These are phyloP conservation scores for Russula ochroleuca DNA, from an alignment of 768 basidiomycete species.

Conservation along the genomic window DNA sequence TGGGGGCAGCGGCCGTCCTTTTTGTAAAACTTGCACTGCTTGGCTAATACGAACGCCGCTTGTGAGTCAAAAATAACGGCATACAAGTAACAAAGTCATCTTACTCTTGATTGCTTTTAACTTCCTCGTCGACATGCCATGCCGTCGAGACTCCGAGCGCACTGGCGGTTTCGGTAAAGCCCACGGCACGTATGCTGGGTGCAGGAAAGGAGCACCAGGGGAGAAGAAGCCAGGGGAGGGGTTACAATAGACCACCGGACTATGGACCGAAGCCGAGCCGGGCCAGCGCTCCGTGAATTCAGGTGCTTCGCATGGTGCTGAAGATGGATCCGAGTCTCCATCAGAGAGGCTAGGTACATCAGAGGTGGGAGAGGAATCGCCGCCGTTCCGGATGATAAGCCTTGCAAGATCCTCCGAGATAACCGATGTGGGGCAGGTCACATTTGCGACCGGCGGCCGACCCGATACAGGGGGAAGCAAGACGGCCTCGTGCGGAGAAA, in stretches of 20 bases:
- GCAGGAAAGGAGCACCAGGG: slow-evolving; percentile 12
- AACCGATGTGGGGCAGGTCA: not conserved
- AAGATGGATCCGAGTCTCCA: slow-evolving; percentile 23
- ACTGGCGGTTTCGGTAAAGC: not conserved
- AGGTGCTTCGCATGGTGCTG: slow-evolving; percentile 20
- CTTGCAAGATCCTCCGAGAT: slow-evolving; percentile 9
- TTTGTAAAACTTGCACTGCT: slow-evolving; percentile 26
- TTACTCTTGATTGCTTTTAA: slow-evolving; percentile 25
- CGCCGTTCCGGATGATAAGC: slow-evolving; percentile 15
- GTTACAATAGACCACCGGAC: slow-evolving; percentile 15
- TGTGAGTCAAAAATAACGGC: not conserved
- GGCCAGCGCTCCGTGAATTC: slow-evolving; percentile 26
- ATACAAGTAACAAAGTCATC: not conserved
- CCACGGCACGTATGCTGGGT: slow-evolving; percentile 14
- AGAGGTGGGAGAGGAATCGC: slow-evolving; percentile 9
- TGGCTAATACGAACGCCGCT: slow-evolving; percentile 12
- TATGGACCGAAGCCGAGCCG: slow-evolving; percentile 14
- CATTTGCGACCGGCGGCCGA: not conserved
- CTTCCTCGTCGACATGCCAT: slow-evolving; percentile 21
- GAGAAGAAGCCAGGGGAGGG: slow-evolving; percentile 12
- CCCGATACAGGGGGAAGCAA: not conserved
- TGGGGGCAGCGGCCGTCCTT: slow-evolving; percentile 25
- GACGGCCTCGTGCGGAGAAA: not conserved
- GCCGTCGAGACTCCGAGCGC: slow-evolving; percentile 12
- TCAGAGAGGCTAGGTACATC: slow-evolving; percentile 26